Evolutionary conservation across 2,329 filamentous ascomycete species (phyloP), one percentile per base, ranked within the genome.

Genomic region (Corynespora cassiicola): DNA sequence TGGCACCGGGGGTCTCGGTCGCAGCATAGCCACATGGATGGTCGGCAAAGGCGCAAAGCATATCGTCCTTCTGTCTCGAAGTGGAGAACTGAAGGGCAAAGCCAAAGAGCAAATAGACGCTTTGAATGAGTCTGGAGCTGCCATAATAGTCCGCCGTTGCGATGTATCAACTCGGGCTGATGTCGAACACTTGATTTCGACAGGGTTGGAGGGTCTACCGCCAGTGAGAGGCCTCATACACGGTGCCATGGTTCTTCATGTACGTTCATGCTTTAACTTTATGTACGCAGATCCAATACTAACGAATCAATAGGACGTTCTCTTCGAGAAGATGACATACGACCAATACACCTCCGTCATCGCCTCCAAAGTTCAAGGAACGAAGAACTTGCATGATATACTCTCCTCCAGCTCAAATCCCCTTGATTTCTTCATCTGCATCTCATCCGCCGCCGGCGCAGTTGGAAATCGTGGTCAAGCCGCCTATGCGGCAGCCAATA

Each of bases 401-500:
- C 39, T 52, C 10, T 7, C 7, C n/a, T 21, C 29, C 11, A n/a
- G n/a, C n/a, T n/a, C n/a, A n/a, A 24, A 31, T 7, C 21, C 50
- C 1, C 42, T 68, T 3, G 61, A 68, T 14, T 68, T 66, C 39
- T 67, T 69, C 34, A 45, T 67, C 27, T 24, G 60, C 8, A 51
- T 58, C 31, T 62, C 58, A 2, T 63, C 58, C 1, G 28, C 42
- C 12, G 42, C 47, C 7, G 44, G 33, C 11, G 40, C 54, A 21
- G 19, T 47, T 21, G 59, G 59, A 8, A 56, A 55, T 14, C 37
- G 33, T 25, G 66, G 65, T 1, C 75, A 79, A 42, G 49, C 64
- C 5, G 71, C 66, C 37, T 78, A 78, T 38, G 51, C 58, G 0
- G 72, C 75, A 0, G 73, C 70, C 5, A 76, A 77, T 42, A 36